phyloP scores from a whole-genome alignment of 345 rosid species.

The Tarenaya hassleriana region DNA sequence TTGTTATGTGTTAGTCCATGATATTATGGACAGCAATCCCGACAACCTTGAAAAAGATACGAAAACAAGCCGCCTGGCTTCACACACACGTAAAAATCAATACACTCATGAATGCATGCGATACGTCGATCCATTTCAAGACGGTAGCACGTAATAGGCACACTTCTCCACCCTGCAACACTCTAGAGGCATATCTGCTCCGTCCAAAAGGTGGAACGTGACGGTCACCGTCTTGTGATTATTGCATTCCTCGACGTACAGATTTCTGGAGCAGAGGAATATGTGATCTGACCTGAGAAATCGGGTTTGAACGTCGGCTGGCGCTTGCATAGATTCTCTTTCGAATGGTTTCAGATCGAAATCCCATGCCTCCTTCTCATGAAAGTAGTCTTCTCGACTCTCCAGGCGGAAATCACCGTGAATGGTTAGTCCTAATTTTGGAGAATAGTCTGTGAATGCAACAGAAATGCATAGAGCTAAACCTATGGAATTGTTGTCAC shows the following conservation, averaged over 20 bases:
- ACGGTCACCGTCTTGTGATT: neutral
- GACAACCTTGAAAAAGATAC: no score
- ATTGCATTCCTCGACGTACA: neutral
- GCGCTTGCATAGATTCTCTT: no score
- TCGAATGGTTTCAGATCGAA: no score
- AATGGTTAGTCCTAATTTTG: neutral
- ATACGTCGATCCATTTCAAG: no score
- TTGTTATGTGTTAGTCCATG: no score
- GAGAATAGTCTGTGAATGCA: neutral
- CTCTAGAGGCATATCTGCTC: neutral
- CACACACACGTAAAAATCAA: no score
- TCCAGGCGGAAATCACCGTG: neutral
- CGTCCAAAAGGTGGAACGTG: neutral
- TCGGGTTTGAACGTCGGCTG: neutral
- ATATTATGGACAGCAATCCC: no score
- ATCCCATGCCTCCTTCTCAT: neutral
- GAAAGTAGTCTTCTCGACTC: neutral
- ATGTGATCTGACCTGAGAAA: neutral
- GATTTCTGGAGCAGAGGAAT: neutral
- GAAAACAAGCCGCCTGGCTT: no score
- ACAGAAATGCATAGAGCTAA: conserved; percentile 7
- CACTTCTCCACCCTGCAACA: neutral
- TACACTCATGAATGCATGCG: no score
- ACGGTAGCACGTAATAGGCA: neutral
- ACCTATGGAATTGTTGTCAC: neutral